These are phyloP conservation scores for Extremus antarcticus DNA, from an alignment of 495 filamentous ascomycete species.

Conservation along the genomic window DNA sequence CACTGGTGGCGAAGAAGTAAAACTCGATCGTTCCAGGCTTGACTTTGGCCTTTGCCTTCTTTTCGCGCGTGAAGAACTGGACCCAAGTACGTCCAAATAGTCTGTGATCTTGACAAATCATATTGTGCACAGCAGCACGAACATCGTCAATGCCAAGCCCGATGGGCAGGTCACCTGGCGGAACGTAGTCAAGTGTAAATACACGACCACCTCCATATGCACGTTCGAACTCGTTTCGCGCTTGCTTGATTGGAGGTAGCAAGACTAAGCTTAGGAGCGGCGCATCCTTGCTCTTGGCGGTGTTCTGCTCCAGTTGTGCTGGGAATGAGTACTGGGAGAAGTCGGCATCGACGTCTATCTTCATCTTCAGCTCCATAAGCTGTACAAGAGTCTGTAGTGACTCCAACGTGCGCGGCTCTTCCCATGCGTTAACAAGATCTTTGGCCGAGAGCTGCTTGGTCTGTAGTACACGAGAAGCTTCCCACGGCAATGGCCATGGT, in stretches of 20 bases:
- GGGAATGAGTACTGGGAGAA: neutral
- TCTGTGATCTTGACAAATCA: conserved; percentile 13
- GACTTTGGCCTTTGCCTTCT: conserved; percentile 22
- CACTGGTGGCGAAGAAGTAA: conserved; percentile 8
- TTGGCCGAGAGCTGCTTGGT: neutral
- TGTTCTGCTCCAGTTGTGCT: neutral
- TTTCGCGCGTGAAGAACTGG: conserved; percentile 17
- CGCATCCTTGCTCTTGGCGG: neutral
- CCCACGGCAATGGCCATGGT: neutral
- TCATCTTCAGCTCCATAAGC: no score
- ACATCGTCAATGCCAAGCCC: neutral
- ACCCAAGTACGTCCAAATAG: conserved; percentile 29
- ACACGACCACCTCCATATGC: neutral
- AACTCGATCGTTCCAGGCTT: conserved; percentile 11
- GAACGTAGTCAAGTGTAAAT: neutral
- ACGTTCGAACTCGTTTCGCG: neutral
- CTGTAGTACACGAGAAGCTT: neutral
- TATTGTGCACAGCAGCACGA: neutral
- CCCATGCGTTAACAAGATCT: neutral
- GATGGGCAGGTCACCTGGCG: neutral
- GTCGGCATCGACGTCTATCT: no score
- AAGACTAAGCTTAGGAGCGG: neutral
- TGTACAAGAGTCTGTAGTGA: neutral
- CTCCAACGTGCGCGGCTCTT: neutral
- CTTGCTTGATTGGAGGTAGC: neutral